These are phyloP conservation scores for Saccharomycopsis olivae DNA, from an alignment of 805 yeast genomes.

Conservation along the genomic window DNA sequence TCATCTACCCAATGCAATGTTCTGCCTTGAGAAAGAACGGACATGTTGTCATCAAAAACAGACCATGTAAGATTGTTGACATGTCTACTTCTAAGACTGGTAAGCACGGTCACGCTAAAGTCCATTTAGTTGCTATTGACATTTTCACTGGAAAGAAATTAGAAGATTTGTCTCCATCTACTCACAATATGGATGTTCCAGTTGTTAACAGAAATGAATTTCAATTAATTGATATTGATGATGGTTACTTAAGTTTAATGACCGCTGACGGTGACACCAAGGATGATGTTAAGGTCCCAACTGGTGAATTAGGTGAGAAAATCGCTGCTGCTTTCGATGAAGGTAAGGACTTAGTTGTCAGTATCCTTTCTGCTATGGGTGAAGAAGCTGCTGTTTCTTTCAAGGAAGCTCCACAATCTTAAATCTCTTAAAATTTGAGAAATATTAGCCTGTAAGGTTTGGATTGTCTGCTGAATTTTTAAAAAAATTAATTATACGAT, in stretches of 20 bases:
- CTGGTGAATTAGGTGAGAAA: slow-evolving; percentile 93
- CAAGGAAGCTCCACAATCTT: slow-evolving; percentile 94
- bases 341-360: slow-evolving; percentile 94
- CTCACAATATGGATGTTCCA: slow-evolving; percentile 99
- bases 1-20: slow-evolving; percentile 98
- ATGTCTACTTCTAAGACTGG: slow-evolving; percentile 99
- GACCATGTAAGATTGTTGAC: slow-evolving; percentile 99
- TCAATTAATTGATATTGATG: slow-evolving; percentile 97
- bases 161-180: slow-evolving; percentile 99
- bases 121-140: slow-evolving; percentile 97
- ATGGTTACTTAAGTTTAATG: slow-evolving; percentile 95
- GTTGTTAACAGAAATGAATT: slow-evolving; percentile 90
- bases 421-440: background rate
- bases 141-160: slow-evolving; percentile 98
- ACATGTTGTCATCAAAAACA: slow-evolving; percentile 95
- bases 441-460: background rate
- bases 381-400: slow-evolving; percentile 98
- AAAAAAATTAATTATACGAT: too few relatives aligned
- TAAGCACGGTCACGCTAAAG: slow-evolving; percentile 99
- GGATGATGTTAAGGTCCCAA: slow-evolving; percentile 98
- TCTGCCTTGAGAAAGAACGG: slow-evolving; percentile 99
- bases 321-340: slow-evolving; percentile 90
- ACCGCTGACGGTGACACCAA: slow-evolving; percentile 96
- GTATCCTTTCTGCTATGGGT: slow-evolving; percentile 97
- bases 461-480: too few relatives aligned